phyloP scores from a whole-genome alignment of 805 yeast species.

The Tanozyma kutaoensis region DNA sequence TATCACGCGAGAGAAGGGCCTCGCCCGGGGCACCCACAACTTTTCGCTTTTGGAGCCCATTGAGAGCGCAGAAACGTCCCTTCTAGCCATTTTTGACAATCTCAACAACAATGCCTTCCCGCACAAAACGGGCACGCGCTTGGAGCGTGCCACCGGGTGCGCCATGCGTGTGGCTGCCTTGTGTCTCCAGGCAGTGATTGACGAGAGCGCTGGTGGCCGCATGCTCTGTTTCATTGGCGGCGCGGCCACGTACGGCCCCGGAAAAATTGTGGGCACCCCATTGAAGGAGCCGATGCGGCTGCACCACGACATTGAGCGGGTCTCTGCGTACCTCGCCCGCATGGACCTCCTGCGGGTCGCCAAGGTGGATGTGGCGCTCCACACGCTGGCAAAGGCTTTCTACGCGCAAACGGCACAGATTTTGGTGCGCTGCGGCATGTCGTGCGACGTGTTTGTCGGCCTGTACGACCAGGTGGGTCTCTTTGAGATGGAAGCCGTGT shows the following conservation, averaged over 20 bases:
- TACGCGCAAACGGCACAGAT: constrained; percentile 36
- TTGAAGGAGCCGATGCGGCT: constrained; percentile 55
- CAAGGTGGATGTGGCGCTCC: constrained; percentile 15
- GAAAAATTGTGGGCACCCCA: constrained; percentile 39
- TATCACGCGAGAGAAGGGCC: constrained; percentile 13
- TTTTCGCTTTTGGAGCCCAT: constrained; percentile 31
- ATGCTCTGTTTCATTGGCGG: constrained; percentile 46
- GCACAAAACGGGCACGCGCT: constrained; percentile 29
- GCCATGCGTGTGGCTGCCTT: constrained; percentile 38
- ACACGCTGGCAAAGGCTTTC: constrained; percentile 27
- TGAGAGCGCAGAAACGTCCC: constrained; percentile 34
- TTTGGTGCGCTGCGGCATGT: constrained; percentile 37
- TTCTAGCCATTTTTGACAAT: constrained; percentile 34
- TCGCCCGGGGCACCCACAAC: constrained; percentile 9
- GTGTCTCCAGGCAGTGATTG: constrained; percentile 23
- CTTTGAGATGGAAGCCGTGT: constrained; percentile 48
- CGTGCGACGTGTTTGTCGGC: constrained; percentile 48
- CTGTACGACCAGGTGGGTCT: constrained; percentile 60
- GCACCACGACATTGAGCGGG: constrained; percentile 45
- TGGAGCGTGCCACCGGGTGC: constrained; percentile 43
- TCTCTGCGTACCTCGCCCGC: constrained; percentile 14
- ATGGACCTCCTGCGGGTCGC: constrained; percentile 13
- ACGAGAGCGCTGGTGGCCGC: constrained; percentile 38
- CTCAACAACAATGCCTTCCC: constrained; percentile 38
- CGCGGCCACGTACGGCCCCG: constrained; percentile 56